Percentiles rank a stretch among this genome's conserved stretches.
Evolutionary conservation across 164 flowering plant species (phyloP).

Genomic region (Taxillus chinensis): DNA sequence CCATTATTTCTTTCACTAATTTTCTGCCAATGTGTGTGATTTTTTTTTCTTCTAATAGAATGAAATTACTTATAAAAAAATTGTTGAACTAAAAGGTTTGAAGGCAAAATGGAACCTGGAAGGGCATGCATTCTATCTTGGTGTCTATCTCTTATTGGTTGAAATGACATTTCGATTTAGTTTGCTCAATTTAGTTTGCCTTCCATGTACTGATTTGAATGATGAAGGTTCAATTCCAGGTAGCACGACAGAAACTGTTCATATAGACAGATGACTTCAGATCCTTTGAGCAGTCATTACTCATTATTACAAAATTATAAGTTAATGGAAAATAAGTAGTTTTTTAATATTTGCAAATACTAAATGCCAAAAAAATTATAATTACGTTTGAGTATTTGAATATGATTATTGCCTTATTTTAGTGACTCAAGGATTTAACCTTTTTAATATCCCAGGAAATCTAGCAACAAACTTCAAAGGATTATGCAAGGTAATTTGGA

Average conservation of each 20-base stretch:
- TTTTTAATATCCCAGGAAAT: constrained; percentile 19
- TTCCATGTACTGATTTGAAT: background rate
- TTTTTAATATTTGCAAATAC: background rate
- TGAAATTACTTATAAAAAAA: too few relatives aligned
- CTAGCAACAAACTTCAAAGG: constrained; percentile 15
- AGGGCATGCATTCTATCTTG: background rate
- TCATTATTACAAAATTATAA: background rate
- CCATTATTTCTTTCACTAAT: background rate
- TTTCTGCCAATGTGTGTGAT: too few relatives aligned
- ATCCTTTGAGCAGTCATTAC: background rate
- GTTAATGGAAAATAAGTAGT: background rate
- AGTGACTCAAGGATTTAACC: constrained; percentile 9
- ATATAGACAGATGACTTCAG: background rate
- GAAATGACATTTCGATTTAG: background rate
- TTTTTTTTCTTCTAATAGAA: too few relatives aligned
- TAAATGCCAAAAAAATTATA: too few relatives aligned
- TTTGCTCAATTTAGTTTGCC: background rate
- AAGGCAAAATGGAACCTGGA: background rate
- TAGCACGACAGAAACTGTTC: background rate
- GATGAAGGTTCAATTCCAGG: background rate
- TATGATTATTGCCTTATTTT: background rate
- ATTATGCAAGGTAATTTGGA: constrained; percentile 43
- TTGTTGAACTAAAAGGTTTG: constrained; percentile 1
- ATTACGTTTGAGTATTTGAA: background rate
- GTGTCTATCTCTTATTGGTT: background rate